Evolutionary conservation across 345 rosid genomes (phyloP), one percentile per base, ranked within the genome.

Genomic region (Clarkia xantiana): DNA sequence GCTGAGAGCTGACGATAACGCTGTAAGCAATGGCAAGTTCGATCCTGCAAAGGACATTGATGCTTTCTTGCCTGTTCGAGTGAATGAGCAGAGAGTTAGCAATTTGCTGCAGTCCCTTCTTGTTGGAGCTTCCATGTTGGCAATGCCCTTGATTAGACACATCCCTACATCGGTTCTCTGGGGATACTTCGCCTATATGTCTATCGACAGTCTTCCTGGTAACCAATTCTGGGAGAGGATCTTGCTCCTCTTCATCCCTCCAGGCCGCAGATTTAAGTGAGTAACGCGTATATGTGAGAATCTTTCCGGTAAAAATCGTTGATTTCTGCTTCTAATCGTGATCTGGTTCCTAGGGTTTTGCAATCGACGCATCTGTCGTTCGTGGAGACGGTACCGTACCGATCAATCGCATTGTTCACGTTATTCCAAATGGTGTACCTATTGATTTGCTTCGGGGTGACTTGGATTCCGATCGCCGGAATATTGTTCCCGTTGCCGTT

Each of bases 191-290:
- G 57, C 57, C 0, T 54, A 41, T 36, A 54, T 54, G 57, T 46
- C 57, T 17, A 43, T 54, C 15, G 57, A 54, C 40, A 54, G 57
- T 22, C 47, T 54, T 22, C 57, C 48, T 15, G 57, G 57, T 11
- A 54, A 54, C 45, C 57, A 54, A 22, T 54, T 54, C 48, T 54
- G 57, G 57, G 57, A 54, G 38, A 42, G 57, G 47, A 54, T 54
- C 18, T 38, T 54, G 11, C 57, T 54, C 1, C 48, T 54, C 14
- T 54, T 54, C 13, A n/a, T 22, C 18, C 13, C 57, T 14, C 57
- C 57, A 2, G 47, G 57, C 2, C 46, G 57, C 0, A 25, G 57
- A 54, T 54, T 40, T 47, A 54, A 42, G 57, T 54, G 15, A 54
- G 19, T 43, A 1, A 11, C 10, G 18, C 10, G n/a, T 17, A 9